A percentile compares a stretch with the other conserved stretches of the same genome.
Evolutionary conservation across 192 early-diverging fungal species (phyloP).

Genomic region (Linnemannia schmuckeri): DNA sequence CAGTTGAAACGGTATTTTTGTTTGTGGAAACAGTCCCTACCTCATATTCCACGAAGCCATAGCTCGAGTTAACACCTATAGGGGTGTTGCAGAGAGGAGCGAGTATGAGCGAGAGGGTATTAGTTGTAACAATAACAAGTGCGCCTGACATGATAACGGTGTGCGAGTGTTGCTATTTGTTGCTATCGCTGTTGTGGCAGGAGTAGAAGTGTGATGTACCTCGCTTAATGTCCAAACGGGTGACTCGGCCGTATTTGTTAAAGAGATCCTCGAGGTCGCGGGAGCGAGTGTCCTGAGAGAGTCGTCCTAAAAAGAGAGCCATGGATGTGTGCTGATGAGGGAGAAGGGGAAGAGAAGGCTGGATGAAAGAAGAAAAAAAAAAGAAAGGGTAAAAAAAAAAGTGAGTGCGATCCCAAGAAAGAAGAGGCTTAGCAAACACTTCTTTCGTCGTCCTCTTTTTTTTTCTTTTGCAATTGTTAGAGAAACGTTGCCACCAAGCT

Average conservation of each 20-base stretch:
- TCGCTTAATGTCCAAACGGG: constrained; percentile 63
- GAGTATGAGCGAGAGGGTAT: background rate
- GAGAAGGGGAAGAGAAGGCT: background rate
- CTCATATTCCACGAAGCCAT: constrained; percentile 63
- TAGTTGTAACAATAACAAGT: background rate
- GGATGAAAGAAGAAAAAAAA: background rate
- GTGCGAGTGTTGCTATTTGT: no score
- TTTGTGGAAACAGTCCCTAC: constrained; percentile 11
- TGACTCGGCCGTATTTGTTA: constrained; percentile 60
- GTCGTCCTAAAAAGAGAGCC: constrained; percentile 58
- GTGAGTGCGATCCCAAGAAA: background rate
- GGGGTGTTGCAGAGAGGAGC: background rate
- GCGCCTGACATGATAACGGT: no score
- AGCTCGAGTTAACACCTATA: constrained; percentile 32
- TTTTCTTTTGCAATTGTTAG: background rate
- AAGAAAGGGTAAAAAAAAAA: background rate
- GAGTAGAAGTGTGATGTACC: constrained; percentile 25
- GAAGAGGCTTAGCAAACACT: background rate
- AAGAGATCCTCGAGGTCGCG: constrained; percentile 67
- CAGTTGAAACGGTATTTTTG: background rate
- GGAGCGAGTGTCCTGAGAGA: constrained; percentile 52
- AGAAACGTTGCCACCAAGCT: background rate
- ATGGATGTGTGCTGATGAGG: constrained; percentile 9
- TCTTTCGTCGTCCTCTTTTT: background rate
- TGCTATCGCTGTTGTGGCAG: background rate